Conservation (phyloP, 2,329 filamentous ascomycete species). For the Leptographium radiaticola region DNA sequence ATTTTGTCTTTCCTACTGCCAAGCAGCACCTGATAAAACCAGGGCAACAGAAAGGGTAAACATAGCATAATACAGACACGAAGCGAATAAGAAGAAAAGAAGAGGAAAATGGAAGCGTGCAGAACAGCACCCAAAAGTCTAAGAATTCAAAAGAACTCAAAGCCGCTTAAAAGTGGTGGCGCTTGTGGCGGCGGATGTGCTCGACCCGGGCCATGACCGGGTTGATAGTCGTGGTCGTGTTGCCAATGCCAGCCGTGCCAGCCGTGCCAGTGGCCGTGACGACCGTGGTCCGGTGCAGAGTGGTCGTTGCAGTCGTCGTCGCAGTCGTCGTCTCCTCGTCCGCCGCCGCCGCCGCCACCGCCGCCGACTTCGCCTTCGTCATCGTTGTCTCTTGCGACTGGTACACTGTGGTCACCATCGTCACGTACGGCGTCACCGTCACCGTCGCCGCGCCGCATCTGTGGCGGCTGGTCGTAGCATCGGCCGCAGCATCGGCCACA, state of each 20-base stretch:
- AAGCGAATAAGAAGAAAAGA: neutral
- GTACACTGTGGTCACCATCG: neutral
- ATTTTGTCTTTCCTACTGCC: neutral
- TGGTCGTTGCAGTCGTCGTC: neutral
- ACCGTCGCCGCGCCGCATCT: neutral
- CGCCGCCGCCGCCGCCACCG: neutral
- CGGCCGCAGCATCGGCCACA: neutral
- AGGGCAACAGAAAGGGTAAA: neutral
- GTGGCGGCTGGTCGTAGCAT: neutral
- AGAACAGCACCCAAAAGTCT: too few relatives aligned
- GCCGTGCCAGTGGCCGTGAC: neutral
- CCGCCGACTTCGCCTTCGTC: neutral
- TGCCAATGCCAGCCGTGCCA: neutral
- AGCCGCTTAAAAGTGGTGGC: neutral
- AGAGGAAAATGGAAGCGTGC: too few relatives aligned
- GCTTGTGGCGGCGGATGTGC: neutral
- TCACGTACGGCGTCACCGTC: neutral
- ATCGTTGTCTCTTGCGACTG: neutral
- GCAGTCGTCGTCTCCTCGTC: neutral
- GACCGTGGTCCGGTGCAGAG: neutral
- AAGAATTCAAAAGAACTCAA: neutral
- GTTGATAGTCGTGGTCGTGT: too few relatives aligned
- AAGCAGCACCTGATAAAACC: neutral
- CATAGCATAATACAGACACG: neutral
- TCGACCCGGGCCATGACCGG: neutral